These are phyloP conservation scores for Lactarius pseudohatsudake DNA, from an alignment of 768 basidiomycete species.

Conservation along the genomic window DNA sequence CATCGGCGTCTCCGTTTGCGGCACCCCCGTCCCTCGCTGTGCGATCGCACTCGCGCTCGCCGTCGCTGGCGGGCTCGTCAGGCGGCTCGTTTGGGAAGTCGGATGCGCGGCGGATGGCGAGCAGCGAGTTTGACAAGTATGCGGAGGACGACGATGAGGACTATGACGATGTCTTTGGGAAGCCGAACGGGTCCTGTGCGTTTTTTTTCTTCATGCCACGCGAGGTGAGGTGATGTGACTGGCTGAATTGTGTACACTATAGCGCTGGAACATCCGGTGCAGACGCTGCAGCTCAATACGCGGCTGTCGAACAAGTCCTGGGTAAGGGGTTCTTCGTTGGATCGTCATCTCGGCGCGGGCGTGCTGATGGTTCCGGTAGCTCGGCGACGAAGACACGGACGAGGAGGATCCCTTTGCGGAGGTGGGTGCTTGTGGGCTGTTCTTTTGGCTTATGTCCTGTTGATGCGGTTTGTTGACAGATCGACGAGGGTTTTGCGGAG, in stretches of 20 bases:
- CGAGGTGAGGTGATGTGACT: conserved; percentile 17
- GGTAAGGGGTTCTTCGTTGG: conserved; percentile 46
- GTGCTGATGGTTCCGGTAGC: conserved; percentile 38
- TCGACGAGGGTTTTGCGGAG: conserved; percentile 90
- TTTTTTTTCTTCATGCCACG: background rate
- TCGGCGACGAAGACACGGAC: conserved; percentile 80
- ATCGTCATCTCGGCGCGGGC: conserved; percentile 4
- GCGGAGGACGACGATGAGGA: conserved; percentile 88
- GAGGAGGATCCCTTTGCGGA: conserved; percentile 98
- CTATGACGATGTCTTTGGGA: conserved; percentile 94
- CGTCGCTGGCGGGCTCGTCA: conserved; percentile 40
- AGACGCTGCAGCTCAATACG: conserved; percentile 83
- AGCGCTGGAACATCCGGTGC: conserved; percentile 61
- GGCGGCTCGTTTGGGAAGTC: conserved; percentile 64
- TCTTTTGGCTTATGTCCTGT: background rate
- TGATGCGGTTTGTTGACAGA: conserved; percentile 44
- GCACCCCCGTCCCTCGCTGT: conserved; percentile 42
- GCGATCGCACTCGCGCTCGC: conserved; percentile 26
- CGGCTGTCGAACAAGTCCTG: conserved; percentile 87
- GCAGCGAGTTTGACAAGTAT: conserved; percentile 80
- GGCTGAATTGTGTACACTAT: background rate
- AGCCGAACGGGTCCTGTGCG: conserved; percentile 65
- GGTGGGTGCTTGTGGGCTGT: conserved; percentile 40
- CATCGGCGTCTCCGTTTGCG: conserved; percentile 40
- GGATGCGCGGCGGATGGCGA: conserved; percentile 55